phyloP scores from a whole-genome alignment of 768 basidiomycete genomes.

The Russula earlei region DNA sequence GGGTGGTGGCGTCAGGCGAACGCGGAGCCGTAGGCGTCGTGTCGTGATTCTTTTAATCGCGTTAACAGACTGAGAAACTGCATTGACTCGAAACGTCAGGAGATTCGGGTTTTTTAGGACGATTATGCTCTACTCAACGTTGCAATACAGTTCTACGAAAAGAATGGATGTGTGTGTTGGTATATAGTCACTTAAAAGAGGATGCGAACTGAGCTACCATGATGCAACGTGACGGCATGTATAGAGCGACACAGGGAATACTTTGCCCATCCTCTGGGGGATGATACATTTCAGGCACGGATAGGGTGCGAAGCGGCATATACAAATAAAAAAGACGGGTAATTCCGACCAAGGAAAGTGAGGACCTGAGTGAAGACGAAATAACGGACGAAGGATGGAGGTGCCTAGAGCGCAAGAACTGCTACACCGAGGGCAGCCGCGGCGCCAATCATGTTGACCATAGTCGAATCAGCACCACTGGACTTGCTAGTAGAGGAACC shows the following conservation, averaged over 20 bases:
- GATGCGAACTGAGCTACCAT: background rate
- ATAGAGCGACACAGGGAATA: background rate
- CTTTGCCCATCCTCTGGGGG: background rate
- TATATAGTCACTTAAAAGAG: background rate
- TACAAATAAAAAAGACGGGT: background rate
- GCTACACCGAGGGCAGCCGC: too few relatives aligned
- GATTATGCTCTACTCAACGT: background rate
- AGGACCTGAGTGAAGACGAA: background rate
- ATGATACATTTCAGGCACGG: background rate
- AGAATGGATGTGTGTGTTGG: background rate
- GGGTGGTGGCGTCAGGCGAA: too few relatives aligned
- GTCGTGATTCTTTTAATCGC: too few relatives aligned
- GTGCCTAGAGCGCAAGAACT: background rate
- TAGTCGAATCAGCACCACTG: too few relatives aligned
- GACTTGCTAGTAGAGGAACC: too few relatives aligned
- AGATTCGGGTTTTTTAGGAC: background rate
- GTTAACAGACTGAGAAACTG: too few relatives aligned
- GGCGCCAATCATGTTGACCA: too few relatives aligned
- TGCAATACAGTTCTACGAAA: background rate
- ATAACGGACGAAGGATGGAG: background rate
- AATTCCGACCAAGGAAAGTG: background rate
- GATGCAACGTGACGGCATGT: background rate
- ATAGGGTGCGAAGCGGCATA: background rate
- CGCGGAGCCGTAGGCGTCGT: too few relatives aligned
- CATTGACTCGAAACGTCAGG: background rate